phyloP scores from a whole-genome alignment of 768 basidiomycete species.

The Pisolithus orientalis region DNA sequence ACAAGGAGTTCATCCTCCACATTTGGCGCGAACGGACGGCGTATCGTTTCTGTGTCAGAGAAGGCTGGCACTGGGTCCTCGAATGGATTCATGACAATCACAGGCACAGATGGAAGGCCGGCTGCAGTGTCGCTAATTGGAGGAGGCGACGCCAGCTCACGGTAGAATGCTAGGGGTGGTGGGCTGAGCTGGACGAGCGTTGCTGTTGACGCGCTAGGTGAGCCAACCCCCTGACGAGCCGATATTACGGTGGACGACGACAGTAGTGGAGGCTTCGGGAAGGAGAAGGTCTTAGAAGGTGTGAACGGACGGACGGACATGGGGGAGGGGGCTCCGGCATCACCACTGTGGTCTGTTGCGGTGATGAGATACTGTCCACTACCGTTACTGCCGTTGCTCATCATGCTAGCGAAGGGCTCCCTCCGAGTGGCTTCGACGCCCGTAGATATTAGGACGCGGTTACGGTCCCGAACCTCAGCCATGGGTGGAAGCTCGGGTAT shows the following conservation, averaged over 20 bases:
- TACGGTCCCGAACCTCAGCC: constrained; percentile 45
- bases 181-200: constrained; percentile 14
- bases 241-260: background rate
- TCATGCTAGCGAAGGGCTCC: constrained; percentile 36
- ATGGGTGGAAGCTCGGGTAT: constrained; percentile 44
- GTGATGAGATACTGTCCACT: constrained; percentile 37
- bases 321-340: constrained; percentile 34
- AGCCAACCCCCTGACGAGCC: background rate
- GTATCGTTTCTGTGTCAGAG: constrained; percentile 41
- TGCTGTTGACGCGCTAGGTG: constrained; percentile 10
- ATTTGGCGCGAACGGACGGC: constrained; percentile 50
- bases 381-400: constrained; percentile 30
- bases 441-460: constrained; percentile 16
- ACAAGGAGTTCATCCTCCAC: constrained; percentile 57
- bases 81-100: constrained; percentile 25
- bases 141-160: constrained; percentile 12
- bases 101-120: background rate
- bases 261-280: constrained; percentile 54
- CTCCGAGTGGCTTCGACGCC: constrained; percentile 21
- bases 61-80: constrained; percentile 30
- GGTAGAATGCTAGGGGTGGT: constrained; percentile 10
- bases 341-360: constrained; percentile 11
- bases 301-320: constrained; percentile 65
- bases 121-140: constrained; percentile 9
- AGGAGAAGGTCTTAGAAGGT: constrained; percentile 59